Conservation (phyloP, 2,329 filamentous ascomycete species). For the Sclerotinia trifoliorum region DNA sequence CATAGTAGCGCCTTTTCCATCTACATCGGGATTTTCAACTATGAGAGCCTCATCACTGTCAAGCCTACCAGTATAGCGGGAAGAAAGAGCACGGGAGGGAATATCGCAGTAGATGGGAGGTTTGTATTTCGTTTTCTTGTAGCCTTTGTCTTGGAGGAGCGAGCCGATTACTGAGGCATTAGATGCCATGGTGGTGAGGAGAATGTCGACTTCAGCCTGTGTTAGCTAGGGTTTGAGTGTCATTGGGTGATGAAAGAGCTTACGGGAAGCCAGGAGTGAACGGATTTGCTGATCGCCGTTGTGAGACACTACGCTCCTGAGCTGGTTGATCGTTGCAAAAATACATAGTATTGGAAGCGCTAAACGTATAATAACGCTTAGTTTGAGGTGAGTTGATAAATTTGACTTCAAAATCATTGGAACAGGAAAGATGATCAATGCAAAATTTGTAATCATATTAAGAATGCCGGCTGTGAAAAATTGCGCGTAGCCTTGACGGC, state of each 20-base stretch:
- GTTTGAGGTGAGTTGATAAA: conserved; percentile 52
- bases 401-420: conserved; percentile 78
- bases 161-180: conserved; percentile 88
- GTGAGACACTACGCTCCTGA: conserved; percentile 68
- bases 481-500: conserved; percentile 80
- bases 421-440: conserved; percentile 83
- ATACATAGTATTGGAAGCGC: conserved; percentile 68
- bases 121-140: conserved; percentile 82
- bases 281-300: conserved; percentile 78
- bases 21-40: not conserved
- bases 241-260: not conserved
- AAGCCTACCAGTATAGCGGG: not conserved
- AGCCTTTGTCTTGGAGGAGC: conserved; percentile 82
- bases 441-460: conserved; percentile 82
- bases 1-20: not conserved
- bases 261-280: conserved; percentile 73
- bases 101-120: conserved; percentile 8
- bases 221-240: not conserved
- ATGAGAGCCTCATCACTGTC: conserved; percentile 18
- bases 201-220: conserved; percentile 60
- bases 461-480: conserved; percentile 81
- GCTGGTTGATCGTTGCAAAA: conserved; percentile 72
- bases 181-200: conserved; percentile 82
- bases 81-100: not conserved
- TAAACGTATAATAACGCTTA: conserved; percentile 11